Base-by-base conservation (phyloP, 148 eudicot species). In the Dysphania ambrosioides region DNA sequence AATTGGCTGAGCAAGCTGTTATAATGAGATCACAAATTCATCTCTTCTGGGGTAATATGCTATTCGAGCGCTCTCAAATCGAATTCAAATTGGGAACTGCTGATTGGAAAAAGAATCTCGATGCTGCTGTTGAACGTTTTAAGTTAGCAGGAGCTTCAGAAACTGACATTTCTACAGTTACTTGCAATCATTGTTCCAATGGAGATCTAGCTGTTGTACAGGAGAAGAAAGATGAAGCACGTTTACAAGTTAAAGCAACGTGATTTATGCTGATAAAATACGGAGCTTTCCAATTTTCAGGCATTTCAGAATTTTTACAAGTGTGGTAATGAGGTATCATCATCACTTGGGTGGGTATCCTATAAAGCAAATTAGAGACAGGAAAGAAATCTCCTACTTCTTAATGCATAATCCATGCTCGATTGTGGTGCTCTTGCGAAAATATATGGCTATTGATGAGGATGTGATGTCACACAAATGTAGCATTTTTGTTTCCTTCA, bases 91-190 rank as follows among this genome's bases (percentile, higher is more conserved):
- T 95, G 75, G 87, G 87, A 24, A 62, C 77, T 58, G 70, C 80
- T 29, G 80, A 81, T 68, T 95, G 98, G 97, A 86, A 84, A 53
- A 72, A 90, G 86, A 83, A 85, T 55, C 78, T 95, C 66, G 96
- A 92, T 56, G 83, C 70, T 24, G 91, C 98, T 30, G 89, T 87
- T 15, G 97, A 84, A 79, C 80, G 92, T 29, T 95, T 95, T 55
- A 89, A 92, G 81, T 88, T 92, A 81, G 98, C 97, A 64, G 97
- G 97, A 47, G 98, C 98, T 73, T 90, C 98, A 19, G 96, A 95
- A 73, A 67, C 84, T n/a, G 97, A 95, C 72, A 92, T 92, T 69
- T 75, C 88, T 34, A 83, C 88, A 1, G 92, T 95, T 73, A 77
- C 83, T 57, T 90, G 86, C 75, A 95, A 92, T 72, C 97, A 92